Evolutionary conservation across 2,329 filamentous ascomycete species (phyloP), one percentile per base, ranked within the genome.

Genomic region (Fusarium brevicatenulatum): DNA sequence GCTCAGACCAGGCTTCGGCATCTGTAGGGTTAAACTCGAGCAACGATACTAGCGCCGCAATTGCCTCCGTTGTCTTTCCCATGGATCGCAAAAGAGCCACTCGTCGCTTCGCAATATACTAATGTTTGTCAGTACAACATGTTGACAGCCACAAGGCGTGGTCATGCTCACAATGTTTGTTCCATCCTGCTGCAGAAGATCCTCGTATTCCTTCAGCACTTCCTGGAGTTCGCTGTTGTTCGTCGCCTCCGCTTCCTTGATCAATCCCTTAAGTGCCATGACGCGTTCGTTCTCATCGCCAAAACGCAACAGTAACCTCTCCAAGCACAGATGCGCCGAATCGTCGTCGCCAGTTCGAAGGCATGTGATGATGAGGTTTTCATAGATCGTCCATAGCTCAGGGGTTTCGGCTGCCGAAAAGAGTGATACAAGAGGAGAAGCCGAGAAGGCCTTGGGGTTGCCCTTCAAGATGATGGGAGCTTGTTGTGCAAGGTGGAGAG

Each of bases 1-100:
- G 86, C 84, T 99, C 96, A 58, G 94, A 90, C 96, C 96, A 99
- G 15, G 93, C 91, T 84, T 99, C 96, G 10, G 92, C 91, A 83
- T 99, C 96, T 4, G 93, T 97, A 4, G 96, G 95, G 60, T 91
- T 93, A 69, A 92, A 91, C 79, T 97, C 93, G 52, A 99, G 85
- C 34, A 98, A 87, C 63, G 91, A 87, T 70, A 91, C 90, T 65
- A 98, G 83, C 34, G 92, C 91, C 37, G 89, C 84, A 49, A 95
- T 92, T 2, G 96, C 93, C 71, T 98, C 94, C 3, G 88, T 78
- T 4, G 85, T 85, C 77, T 90, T 91, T 36, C 90, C 91, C 81
- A 97, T 87, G 34, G 92, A 92, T 75, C 91, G 90, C 66, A 98
- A 85, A 40, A 98, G 87, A 10, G 95, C 93, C 67, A 95, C 90